Evolutionary conservation across 257 asterid species (phyloP), one percentile per base, ranked within the genome.

Genomic region (Solanum chiquidenum): DNA sequence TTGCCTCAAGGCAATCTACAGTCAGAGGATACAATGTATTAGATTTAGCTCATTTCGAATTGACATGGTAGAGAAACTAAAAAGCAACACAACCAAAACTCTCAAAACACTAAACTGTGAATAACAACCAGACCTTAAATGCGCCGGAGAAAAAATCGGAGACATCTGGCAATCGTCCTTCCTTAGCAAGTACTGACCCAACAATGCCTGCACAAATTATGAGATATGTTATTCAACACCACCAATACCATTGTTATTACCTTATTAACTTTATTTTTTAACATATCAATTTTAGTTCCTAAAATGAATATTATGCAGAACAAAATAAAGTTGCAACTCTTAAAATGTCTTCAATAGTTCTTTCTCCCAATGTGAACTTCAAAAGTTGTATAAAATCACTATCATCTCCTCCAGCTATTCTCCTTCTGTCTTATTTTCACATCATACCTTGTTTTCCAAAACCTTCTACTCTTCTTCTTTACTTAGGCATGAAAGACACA

Each of bases 131-230:
- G 86, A 97, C 99, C 98, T 95, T 97, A 58, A 91, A 92, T 85
- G 98, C 98, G 83, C 98, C 95, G 11, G 97, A 91, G 87, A 93
- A 74, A 72, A 94, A 87, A 88, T 94, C 98, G 66, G 97, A 89
- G 29, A 94, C 91, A 76, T 31, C 85, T 49, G 97, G 87, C 72
- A 92, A 3, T 38, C 94, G 92, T 44, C 96, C 99, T 89, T 96
- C 98, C 88, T 93, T 94, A 75, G 95, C 95, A 89, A 95, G 94
- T 90, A 94, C 91, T 2, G 99, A 93, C 76, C 98, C 98, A 87
- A 94, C 93, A 83, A 96, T 89, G 88, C 99, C 99, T 97, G 94
- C 92, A 90, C 42, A 86, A 75, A 46, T 68, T 38, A 25, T 46
- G 82, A 91, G 64, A 60, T 23, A 42, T 5, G 27, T 38, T 42